A percentile compares a stretch with the other conserved stretches of the same genome.
Evolutionary conservation across 2,329 filamentous ascomycete species (phyloP).

Genomic region (Tolypocladium inflatum): DNA sequence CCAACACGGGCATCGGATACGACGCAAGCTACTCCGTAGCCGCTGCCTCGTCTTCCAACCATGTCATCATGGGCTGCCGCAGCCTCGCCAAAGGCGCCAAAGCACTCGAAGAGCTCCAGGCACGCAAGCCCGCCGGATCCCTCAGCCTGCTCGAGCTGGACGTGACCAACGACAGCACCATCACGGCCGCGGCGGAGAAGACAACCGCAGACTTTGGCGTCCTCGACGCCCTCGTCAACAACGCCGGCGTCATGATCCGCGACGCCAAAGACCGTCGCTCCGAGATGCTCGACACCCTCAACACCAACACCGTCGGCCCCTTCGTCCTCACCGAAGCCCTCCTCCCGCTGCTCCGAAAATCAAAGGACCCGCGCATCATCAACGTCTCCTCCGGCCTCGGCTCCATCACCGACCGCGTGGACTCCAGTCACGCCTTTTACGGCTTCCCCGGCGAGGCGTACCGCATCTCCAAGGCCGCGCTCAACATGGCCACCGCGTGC

Average conservation of each 20-base stretch:
- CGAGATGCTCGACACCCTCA: slow-evolving; percentile 26
- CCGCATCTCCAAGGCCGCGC: slow-evolving; percentile 24
- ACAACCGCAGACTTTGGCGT: slow-evolving; percentile 35
- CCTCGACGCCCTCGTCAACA: slow-evolving; percentile 50
- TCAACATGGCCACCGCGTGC: slow-evolving; percentile 25
- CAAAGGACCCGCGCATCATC: slow-evolving; percentile 17
- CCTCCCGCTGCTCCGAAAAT: slow-evolving; percentile 19
- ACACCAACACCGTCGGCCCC: slow-evolving; percentile 26
- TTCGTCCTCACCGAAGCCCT: slow-evolving; percentile 18
- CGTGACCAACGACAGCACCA: slow-evolving; percentile 47
- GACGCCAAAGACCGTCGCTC: slow-evolving; percentile 23
- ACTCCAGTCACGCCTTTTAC: neutral
- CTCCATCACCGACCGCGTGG: slow-evolving; percentile 15
- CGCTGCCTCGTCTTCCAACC: slow-evolving; percentile 24
- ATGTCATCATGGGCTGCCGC: slow-evolving; percentile 29
- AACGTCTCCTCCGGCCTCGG: slow-evolving; percentile 23
- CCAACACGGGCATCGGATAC: slow-evolving; percentile 37
- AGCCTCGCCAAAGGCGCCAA: slow-evolving; percentile 23
- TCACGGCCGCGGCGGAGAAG: slow-evolving; percentile 41
- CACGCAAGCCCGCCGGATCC: slow-evolving; percentile 37
- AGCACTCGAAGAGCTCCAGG: slow-evolving; percentile 17
- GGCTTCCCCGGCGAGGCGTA: slow-evolving; percentile 9
- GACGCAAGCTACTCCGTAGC: slow-evolving; percentile 24
- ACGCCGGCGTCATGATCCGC: slow-evolving; percentile 47
- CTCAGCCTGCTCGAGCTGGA: slow-evolving; percentile 51